A percentile compares a stretch with the other conserved stretches of the same genome.
phyloP scores from a whole-genome alignment of 495 filamentous ascomycete genomes.

The Penicillium soppii region DNA sequence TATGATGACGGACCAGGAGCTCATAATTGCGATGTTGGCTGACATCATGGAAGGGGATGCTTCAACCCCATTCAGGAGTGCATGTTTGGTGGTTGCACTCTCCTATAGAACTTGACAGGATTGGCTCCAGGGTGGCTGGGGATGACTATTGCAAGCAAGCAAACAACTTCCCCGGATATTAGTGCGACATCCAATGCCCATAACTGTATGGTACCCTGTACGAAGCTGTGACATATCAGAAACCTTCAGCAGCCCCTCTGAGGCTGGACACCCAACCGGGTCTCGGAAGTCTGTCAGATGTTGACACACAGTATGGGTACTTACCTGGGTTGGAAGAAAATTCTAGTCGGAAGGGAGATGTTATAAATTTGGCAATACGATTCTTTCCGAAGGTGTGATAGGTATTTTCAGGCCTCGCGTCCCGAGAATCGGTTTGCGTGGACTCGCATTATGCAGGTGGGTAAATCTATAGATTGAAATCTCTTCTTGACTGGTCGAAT shows the following conservation, averaged over 20 bases:
- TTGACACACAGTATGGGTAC: background rate
- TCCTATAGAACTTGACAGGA: background rate
- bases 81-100: background rate
- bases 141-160: background rate
- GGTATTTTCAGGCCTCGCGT: background rate
- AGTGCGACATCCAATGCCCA: background rate
- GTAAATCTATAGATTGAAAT: background rate
- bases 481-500: background rate
- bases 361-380: constrained; percentile 3
- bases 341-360: background rate
- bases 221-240: background rate
- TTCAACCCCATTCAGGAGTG: background rate
- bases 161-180: background rate
- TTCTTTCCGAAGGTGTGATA: constrained; percentile 19
- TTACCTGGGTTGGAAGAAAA: background rate
- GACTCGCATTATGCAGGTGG: background rate
- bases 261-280: background rate
- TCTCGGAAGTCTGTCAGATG: background rate
- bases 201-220: constrained; percentile 2
- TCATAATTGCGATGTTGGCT: constrained; percentile 12
- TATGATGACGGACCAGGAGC: constrained; percentile 23
- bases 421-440: background rate
- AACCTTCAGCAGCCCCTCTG: background rate
- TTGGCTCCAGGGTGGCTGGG: background rate
- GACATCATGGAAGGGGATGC: constrained; percentile 15